Percentiles rank a stretch among this genome's conserved stretches.
phyloP scores from a whole-genome alignment of 2,329 filamentous ascomycete genomes.

The Sclerotinia sclerotiorum region DNA sequence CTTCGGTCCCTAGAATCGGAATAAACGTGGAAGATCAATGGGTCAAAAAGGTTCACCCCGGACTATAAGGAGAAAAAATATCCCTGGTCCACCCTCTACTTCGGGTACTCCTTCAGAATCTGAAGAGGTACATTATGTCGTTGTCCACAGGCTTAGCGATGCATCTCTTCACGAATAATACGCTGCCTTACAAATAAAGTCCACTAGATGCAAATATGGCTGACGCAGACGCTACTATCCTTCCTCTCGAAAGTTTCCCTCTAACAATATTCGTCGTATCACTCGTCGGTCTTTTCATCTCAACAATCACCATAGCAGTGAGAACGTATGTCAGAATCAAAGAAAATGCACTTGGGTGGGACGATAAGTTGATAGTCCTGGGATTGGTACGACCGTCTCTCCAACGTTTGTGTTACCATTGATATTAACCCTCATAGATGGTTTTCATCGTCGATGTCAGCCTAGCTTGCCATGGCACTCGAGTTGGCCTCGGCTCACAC shows the following conservation, averaged over 20 bases:
- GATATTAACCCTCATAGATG: slow-evolving; percentile 6
- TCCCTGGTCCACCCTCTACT: no score
- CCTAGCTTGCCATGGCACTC: slow-evolving; percentile 31
- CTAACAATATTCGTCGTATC: slow-evolving; percentile 11
- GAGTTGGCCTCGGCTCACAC: slow-evolving; percentile 29
- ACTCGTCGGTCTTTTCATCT: not conserved
- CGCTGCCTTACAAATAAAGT: not conserved
- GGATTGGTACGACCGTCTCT: slow-evolving; percentile 9
- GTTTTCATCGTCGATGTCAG: slow-evolving; percentile 23
- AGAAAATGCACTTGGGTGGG: slow-evolving; percentile 9
- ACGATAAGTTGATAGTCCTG: slow-evolving; percentile 9
- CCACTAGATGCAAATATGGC: slow-evolving; percentile 1
- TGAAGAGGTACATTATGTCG: not conserved
- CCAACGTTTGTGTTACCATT: no score
- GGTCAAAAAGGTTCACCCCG: no score
- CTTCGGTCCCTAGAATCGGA: not conserved
- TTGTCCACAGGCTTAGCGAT: no score
- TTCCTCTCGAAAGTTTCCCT: slow-evolving; percentile 9
- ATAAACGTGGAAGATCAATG: not conserved
- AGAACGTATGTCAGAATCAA: slow-evolving; percentile 3
- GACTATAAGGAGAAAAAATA: no score
- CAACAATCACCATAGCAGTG: not conserved
- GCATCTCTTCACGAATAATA: not conserved
- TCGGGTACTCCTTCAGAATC: not conserved
- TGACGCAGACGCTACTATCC: not conserved